Evolutionary conservation across 139 green algal genomes (phyloP), one percentile per base, ranked within the genome.

Genomic region (Tetradesmus obliquus): DNA sequence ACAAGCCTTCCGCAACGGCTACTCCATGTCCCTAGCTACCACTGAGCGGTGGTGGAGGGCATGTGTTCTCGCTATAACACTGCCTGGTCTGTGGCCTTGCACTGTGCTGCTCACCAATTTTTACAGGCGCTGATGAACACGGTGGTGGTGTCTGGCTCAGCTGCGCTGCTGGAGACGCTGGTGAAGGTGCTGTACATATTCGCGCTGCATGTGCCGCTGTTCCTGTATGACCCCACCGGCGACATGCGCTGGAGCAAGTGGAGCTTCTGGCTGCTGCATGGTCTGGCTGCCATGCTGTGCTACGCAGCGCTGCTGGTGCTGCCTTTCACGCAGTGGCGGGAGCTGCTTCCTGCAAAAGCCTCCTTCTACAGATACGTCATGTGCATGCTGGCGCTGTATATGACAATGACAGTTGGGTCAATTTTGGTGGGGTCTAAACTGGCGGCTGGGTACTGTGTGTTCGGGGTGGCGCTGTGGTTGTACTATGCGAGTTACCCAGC

Each of bases 171-270:
- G 20, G 95, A 96, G 7, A 90, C 87, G 3, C 5, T 93, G 1
- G 53, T 95, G 32, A 95, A 94, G 69, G 55, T 71, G 19, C 20
- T 96, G 6, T 92, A 90, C 60, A 93, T 96, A 4, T 95, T 93
- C 66, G 93, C 55, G 7, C 22, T 94, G 53, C 87, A 94, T 58
- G 91, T 95, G 51, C 93, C 92, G 6, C 90, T 96, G 32, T 95
- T 94, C 86, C 19, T 94, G 19, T 90, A 82, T 17, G 69, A 92
- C 85, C 60, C 82, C 4, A 2, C 2, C 22, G 91, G 17, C 58
- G 94, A 95, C 74, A 88, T 93, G 94, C 17, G 20, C 24, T 95
- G 94, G 94, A 92, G 82, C 86, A 96, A 96, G 81, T 96, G 94
- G 94, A 57, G 84, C 57, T 96, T 96, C 91, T 96, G 95, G 95